Base-by-base conservation (phyloP, 148 eudicot genomes). In the Arctostaphylos glauca region DNA sequence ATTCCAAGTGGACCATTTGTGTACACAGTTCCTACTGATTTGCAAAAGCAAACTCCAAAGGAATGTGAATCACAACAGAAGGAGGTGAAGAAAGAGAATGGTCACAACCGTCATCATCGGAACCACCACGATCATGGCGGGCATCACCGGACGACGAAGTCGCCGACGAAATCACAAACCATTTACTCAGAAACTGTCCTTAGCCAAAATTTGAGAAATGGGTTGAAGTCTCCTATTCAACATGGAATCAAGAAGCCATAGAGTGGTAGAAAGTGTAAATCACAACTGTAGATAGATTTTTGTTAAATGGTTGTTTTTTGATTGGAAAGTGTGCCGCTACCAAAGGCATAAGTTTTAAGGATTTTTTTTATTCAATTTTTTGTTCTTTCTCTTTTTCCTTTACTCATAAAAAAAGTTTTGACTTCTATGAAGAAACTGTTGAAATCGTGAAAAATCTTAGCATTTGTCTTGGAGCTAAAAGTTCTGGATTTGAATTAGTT, bases 1-100 rank as follows among this genome's bases (percentile, higher is more conserved):
- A 80, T 86, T 6, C 88, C 92, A 3, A 31, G 85, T 2, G 94
- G 93, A 2, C 85, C 93, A 2, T 94, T 94, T 50, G 98, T 96
- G 31, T 96, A 92, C 87, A 88, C 87, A 0, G 95, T 87, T 31
- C 93, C 99, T 18, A 75, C 78, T 15, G 86, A 86, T 78, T 49
- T 58, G 5, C 54, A 77, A 5, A 86, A 87, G 64, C 79, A 71
- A 31, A 12, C 53, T 18, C 70, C 25, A 3, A 81, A 83, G 76
- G 71, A 70, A 18, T 60, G 81, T 0, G 84, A 78, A 43, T 72
- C 50, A 8, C 48, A 48, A 5, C 48, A 48, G 5, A 76, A 54
- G 74, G 79, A 44, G 53, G 9, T 7, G 8, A 90, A 67, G 59
- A 90, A 74, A 52, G 86, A 86, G 25, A 86, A 85, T 0, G 16